Percentiles rank a stretch among this genome's conserved stretches.
Evolutionary conservation across 805 yeast species (phyloP).

Genomic region (Cyberlindnera japonica): DNA sequence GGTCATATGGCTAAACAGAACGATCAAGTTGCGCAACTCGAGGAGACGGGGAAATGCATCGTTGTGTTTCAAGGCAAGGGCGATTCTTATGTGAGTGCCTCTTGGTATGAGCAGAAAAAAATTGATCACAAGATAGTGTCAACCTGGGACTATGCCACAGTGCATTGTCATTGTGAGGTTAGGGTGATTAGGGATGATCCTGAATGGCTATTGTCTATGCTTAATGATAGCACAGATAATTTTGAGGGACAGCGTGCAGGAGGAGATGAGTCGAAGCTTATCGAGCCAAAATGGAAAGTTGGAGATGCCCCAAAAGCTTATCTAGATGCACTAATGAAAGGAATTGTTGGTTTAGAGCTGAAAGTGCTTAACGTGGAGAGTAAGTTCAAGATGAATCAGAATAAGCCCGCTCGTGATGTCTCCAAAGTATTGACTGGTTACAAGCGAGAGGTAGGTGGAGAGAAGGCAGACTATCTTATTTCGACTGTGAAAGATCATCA

Average conservation of each 20-base stretch:
- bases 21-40: conserved; percentile 44
- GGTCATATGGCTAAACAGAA: conserved; percentile 55
- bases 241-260: conserved; percentile 40
- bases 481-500: conserved; percentile 8
- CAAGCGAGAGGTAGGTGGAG: conserved; percentile 36
- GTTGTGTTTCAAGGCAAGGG: conserved; percentile 47
- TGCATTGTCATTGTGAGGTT: conserved; percentile 53
- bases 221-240: conserved; percentile 42
- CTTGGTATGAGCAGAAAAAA: conserved; percentile 54
- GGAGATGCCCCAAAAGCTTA: conserved; percentile 53
- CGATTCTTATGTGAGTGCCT: conserved; percentile 53
- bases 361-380: conserved; percentile 44
- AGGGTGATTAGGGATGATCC: conserved; percentile 40
- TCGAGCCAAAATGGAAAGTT: conserved; percentile 46
- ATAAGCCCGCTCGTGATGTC: conserved; percentile 39
- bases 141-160: conserved; percentile 63
- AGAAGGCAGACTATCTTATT: conserved; percentile 20
- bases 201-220: conserved; percentile 43
- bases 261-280: conserved; percentile 18
- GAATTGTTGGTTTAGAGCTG: conserved; percentile 54
- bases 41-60: conserved; percentile 34
- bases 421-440: conserved; percentile 51
- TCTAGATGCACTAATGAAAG: conserved; percentile 39
- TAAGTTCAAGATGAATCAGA: conserved; percentile 59
- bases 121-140: conserved; percentile 62